Conservation (phyloP, 345 rosid genomes). For the Citrus trifoliata region DNA sequence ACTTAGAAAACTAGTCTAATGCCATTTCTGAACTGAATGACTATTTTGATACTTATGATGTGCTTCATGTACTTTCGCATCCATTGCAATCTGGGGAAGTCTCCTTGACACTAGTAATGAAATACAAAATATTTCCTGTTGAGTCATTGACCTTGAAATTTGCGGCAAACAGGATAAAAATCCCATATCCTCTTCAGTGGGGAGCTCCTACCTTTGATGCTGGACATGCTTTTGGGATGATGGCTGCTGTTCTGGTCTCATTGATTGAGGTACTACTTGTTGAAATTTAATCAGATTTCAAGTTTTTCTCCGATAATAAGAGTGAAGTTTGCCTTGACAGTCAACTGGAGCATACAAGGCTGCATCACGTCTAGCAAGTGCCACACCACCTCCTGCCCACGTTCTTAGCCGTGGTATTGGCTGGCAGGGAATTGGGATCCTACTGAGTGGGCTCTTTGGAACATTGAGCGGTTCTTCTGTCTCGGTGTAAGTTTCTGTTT, state of each 20-base stretch:
- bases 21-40: too few species aligned
- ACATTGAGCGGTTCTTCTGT: slow-evolving; percentile 78
- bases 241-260: slow-evolving; percentile 95
- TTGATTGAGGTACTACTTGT: slow-evolving; percentile 65
- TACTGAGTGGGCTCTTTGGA: slow-evolving; percentile 83
- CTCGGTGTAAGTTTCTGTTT: slow-evolving; percentile 59
- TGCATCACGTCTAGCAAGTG: slow-evolving; percentile 93
- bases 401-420: slow-evolving; percentile 99
- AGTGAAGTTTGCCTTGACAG: slow-evolving; percentile 32
- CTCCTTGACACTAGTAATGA: neutral
- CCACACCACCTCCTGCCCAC: slow-evolving; percentile 98
- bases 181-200: slow-evolving; percentile 99
- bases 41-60: too few species aligned
- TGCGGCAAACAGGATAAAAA: slow-evolving; percentile 66
- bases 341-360: slow-evolving; percentile 97
- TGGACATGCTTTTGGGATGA: slow-evolving; percentile 97
- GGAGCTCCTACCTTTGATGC: slow-evolving; percentile 99
- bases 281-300: neutral
- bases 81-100: too few species aligned
- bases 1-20: too few species aligned
- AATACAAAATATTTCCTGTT: neutral
- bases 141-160: slow-evolving; percentile 4
- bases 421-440: slow-evolving; percentile 98
- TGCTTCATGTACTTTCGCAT: too few species aligned
- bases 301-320: neutral